These are phyloP conservation scores for Trichoderma sp. DNA, from an alignment of 2,329 filamentous ascomycete genomes.

Conservation along the genomic window DNA sequence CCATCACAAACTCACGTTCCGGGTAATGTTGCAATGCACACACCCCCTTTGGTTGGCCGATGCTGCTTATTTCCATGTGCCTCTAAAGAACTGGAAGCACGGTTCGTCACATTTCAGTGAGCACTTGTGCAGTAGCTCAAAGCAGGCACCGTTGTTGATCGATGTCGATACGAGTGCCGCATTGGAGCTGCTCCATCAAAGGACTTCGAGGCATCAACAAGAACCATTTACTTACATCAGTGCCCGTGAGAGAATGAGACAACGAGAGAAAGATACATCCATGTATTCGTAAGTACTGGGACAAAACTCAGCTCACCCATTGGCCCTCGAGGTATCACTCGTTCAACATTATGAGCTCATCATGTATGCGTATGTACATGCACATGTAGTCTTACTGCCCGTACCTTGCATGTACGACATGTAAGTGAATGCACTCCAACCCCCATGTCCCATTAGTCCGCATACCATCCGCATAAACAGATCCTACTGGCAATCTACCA, in stretches of 20 bases:
- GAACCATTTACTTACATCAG: neutral
- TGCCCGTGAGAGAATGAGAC: neutral
- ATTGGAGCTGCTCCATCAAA: neutral
- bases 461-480: conserved; percentile 3
- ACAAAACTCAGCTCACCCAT: neutral
- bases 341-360: neutral
- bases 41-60: neutral
- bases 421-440: neutral
- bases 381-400: neutral
- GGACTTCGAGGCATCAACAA: neutral
- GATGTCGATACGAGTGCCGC: neutral
- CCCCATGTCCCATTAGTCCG: neutral
- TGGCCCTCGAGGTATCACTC: neutral
- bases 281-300: neutral
- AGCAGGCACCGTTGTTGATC: neutral
- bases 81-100: neutral
- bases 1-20: neutral
- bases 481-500: conserved; percentile 1
- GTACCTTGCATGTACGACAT: neutral
- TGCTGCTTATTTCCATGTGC: neutral
- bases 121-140: neutral
- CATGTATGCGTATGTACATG: neutral
- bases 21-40: conserved; percentile 1
- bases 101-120: conserved; percentile 14
- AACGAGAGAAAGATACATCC: neutral